Base-by-base conservation (phyloP, 208 protist genomes). In the Acanthamoeba quina region DNA sequence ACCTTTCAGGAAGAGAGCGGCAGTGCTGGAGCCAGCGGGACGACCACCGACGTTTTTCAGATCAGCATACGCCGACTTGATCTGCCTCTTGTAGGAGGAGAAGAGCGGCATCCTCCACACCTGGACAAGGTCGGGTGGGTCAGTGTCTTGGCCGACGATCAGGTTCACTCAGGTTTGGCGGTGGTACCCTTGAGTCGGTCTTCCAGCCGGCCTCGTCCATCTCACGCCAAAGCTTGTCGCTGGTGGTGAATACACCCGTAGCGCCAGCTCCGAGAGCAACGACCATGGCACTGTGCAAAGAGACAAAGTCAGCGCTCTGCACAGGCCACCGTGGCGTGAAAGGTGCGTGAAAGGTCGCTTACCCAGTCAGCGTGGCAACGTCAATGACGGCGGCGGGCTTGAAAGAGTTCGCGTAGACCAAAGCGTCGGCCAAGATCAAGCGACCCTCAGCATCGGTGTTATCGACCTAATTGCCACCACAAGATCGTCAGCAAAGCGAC, bases 391-490 rank as follows among this genome's bases (percentile, higher is more conserved):
- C 66, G 2, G 49, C 26, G 54, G 95, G 95, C 29, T 60, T 91
- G 68, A 72, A 92, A 17, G 26, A n/a, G 54, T 76, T 92, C 3
- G 96, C 96, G 54, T 97, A 96, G 26, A 72, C 47, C 11, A 97
- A 60, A n/a, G 95, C 96, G 74, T 97, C 96, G 78, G 88, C 93
- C 1, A 97, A 83, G 13, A 97, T 94, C 3, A 97, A 49, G 29
- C 96, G 80, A 44, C 96, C 96, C 58, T 97, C 96, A n/a, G 96
- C 96, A 72, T 97, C 96, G 3, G 96, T 97, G 64, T 97, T 97
- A 29, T 97, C 96, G 4, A 97, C 85, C 90, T 93, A 11, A 85
- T 31, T 89, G 7, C 34, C n/a, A 85, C 17, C 7, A 41, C 26
- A 56, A 37, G 31, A 56, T 9, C 15, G 29, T 91, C 0, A 26